phyloP scores from a whole-genome alignment of 2,329 filamentous ascomycete genomes.

The Cyphellophora attinorum region DNA sequence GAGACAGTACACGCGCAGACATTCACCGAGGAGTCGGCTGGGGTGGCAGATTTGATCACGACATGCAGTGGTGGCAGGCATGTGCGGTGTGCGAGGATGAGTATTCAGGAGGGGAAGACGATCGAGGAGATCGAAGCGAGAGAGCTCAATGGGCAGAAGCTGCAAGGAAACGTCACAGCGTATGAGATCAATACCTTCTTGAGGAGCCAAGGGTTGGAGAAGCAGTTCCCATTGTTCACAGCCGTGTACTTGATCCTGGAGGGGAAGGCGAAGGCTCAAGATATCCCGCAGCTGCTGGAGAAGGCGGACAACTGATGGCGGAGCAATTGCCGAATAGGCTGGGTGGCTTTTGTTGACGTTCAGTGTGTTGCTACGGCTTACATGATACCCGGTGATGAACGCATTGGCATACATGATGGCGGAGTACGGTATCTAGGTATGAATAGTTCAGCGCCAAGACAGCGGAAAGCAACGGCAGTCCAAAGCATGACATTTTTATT shows the following conservation, averaged over 20 bases:
- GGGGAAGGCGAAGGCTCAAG: conserved; percentile 65
- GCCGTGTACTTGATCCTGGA: conserved; percentile 76
- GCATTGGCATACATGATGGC: too few species aligned
- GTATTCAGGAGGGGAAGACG: conserved; percentile 65
- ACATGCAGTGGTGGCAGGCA: conserved; percentile 88
- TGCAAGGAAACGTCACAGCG: conserved; percentile 89
- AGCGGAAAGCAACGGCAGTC: too few species aligned
- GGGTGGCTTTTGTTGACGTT: not conserved
- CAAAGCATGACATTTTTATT: too few species aligned
- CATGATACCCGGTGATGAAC: too few species aligned
- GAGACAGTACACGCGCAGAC: conserved; percentile 71
- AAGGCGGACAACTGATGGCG: not conserved
- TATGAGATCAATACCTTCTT: conserved; percentile 86
- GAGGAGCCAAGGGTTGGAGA: conserved; percentile 64
- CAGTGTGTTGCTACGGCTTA: too few species aligned
- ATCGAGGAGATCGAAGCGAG: conserved; percentile 81
- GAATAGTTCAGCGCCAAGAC: too few species aligned
- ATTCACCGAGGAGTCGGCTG: conserved; percentile 94
- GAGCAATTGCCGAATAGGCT: conserved; percentile 1
- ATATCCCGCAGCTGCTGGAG: conserved; percentile 63
- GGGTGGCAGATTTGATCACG: conserved; percentile 91
- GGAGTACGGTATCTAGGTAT: too few species aligned
- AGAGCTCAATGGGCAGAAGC: conserved; percentile 91
- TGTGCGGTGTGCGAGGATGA: conserved; percentile 85
- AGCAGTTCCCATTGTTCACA: conserved; percentile 85